Evolutionary conservation across 2,329 filamentous ascomycete species (phyloP).

Genomic region (Trichoderma guizhouense): DNA sequence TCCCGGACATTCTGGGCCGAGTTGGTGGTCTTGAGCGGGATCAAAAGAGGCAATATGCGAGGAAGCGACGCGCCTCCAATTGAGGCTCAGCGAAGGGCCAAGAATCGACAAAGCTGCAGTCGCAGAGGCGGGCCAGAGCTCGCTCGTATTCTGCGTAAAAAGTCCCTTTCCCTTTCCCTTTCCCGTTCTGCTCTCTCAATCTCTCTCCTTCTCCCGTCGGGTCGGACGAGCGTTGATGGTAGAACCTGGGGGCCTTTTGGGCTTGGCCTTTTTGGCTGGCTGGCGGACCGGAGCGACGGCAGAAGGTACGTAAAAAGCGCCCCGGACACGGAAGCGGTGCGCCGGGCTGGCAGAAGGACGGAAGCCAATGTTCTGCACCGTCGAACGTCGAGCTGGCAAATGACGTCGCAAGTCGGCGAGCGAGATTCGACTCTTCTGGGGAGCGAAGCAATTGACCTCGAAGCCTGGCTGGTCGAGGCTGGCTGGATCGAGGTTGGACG

Average conservation of each 20-base stretch:
- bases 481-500: conserved; percentile 16
- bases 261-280: background rate
- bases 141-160: background rate
- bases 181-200: background rate
- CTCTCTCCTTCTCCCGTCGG: background rate
- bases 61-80: conserved; percentile 17
- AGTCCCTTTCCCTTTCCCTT: background rate
- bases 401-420: conserved; percentile 1
- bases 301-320: background rate
- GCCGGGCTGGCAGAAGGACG: background rate
- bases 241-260: background rate
- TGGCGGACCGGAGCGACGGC: background rate
- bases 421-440: background rate
- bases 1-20: conserved; percentile 31
- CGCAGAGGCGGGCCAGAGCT: background rate
- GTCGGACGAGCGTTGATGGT: background rate
- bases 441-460: conserved; percentile 13
- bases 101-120: background rate
- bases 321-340: conserved; percentile 4
- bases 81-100: conserved; percentile 11
- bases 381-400: background rate
- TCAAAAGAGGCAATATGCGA: background rate
- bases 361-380: background rate
- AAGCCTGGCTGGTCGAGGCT: conserved; percentile 12
- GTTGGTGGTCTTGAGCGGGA: background rate